Percentiles rank a stretch among this genome's conserved stretches.
Conservation (phyloP, 148 eudicot genomes). For the Pouteria glomerata region DNA sequence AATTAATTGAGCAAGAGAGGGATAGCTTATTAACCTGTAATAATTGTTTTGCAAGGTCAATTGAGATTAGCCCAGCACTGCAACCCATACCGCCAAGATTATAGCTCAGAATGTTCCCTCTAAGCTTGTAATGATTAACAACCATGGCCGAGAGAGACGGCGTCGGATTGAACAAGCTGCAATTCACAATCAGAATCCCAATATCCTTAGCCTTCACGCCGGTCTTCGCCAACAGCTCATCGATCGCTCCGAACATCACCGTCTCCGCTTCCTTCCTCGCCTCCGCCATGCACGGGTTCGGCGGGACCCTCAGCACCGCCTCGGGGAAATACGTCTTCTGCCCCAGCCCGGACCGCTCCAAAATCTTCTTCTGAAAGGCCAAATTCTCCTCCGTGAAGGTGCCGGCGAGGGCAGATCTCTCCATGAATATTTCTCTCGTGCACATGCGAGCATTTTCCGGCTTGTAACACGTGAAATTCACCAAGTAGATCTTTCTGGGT, state of each 20-base stretch:
- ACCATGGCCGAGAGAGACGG: constrained; percentile 39
- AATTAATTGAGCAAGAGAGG: background rate
- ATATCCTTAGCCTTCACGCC: constrained; percentile 34
- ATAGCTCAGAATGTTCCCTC: constrained; percentile 31
- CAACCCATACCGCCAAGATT: constrained; percentile 54
- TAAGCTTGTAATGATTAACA: constrained; percentile 34
- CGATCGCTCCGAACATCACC: constrained; percentile 38
- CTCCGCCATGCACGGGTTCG: constrained; percentile 19
- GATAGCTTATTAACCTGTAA: constrained; percentile 22
- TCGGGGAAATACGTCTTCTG: constrained; percentile 30
- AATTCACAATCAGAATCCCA: constrained; percentile 34
- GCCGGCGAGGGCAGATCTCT: constrained; percentile 1
- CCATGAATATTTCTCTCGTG: constrained; percentile 29
- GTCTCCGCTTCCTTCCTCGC: constrained; percentile 36
- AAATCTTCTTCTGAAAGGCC: constrained; percentile 27
- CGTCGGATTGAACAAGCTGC: constrained; percentile 30
- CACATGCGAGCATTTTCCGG: constrained; percentile 28
- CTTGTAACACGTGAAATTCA: constrained; percentile 43
- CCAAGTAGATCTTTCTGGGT: constrained; percentile 34
- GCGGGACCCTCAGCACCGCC: constrained; percentile 13
- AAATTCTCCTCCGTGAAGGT: constrained; percentile 23
- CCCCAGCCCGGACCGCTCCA: constrained; percentile 37
- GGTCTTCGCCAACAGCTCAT: constrained; percentile 32
- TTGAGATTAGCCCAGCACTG: constrained; percentile 39
- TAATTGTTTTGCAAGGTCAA: constrained; percentile 37